Evolutionary conservation across 345 rosid genomes (phyloP).

Genomic region (Populus ilicifolia): DNA sequence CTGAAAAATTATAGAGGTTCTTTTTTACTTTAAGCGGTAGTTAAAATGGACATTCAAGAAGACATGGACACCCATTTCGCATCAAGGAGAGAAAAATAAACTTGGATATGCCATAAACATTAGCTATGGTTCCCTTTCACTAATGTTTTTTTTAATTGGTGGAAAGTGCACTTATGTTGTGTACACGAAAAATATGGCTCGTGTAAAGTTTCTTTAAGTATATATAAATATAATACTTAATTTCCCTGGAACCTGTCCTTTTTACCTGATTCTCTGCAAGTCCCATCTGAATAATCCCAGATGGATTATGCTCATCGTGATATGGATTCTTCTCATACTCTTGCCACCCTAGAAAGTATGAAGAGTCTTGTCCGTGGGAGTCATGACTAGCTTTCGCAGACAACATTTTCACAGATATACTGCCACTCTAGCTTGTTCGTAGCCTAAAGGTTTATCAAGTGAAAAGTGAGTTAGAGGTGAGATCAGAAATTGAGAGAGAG

Average conservation of each 20-base stretch:
- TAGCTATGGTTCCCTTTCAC: not conserved
- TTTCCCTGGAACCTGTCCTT: too few species aligned
- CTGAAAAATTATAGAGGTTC: not conserved
- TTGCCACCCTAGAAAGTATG: slow-evolving; percentile 36
- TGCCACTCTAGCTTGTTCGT: too few species aligned
- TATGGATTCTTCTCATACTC: slow-evolving; percentile 32
- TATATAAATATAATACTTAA: too few species aligned
- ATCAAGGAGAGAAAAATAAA: not conserved
- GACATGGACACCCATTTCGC: too few species aligned
- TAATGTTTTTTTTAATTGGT: too few species aligned
- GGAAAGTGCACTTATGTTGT: too few species aligned
- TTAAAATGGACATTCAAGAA: too few species aligned
- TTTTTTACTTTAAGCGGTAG: too few species aligned
- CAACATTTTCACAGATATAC: slow-evolving; percentile 9
- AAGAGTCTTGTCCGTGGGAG: slow-evolving; percentile 25
- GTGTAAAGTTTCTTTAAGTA: too few species aligned
- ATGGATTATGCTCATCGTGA: slow-evolving; percentile 24
- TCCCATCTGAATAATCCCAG: slow-evolving; percentile 40
- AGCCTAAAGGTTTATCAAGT: too few species aligned
- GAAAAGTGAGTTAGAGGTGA: too few species aligned
- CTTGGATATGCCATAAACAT: not conserved
- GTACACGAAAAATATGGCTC: too few species aligned
- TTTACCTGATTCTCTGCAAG: slow-evolving; percentile 40
- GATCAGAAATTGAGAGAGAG: not conserved
- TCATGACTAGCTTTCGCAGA: slow-evolving; percentile 9